A percentile compares a stretch with the other conserved stretches of the same genome.
These are phyloP conservation scores for Cyathus striatus DNA, from an alignment of 768 basidiomycete species.

Conservation along the genomic window DNA sequence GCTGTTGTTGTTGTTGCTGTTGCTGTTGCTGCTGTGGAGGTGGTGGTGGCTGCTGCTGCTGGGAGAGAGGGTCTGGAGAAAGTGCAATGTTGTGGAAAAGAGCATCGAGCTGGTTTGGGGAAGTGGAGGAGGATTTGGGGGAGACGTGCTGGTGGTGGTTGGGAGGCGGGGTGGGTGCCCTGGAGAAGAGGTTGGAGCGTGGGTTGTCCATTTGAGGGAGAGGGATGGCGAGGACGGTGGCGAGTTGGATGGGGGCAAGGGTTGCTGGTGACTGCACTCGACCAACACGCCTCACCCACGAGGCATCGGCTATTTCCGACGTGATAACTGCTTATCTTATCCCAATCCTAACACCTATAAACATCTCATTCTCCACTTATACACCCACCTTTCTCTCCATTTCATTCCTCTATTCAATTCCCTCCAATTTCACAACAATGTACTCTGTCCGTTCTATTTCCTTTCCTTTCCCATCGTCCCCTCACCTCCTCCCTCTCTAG, in stretches of 20 bases:
- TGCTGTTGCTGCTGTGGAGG: conserved; percentile 12
- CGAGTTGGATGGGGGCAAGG: conserved; percentile 15
- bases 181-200: conserved; percentile 46
- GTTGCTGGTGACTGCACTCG: conserved; percentile 2
- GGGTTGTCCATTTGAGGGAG: conserved; percentile 28
- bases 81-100: conserved; percentile 55
- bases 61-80: conserved; percentile 29
- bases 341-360: conserved; percentile 10
- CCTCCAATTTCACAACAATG: conserved; percentile 23
- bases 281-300: conserved; percentile 39
- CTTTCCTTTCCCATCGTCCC: conserved; percentile 2
- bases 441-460: conserved; percentile 30
- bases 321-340: conserved; percentile 5
- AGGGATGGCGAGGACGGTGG: conserved; percentile 5
- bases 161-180: conserved; percentile 46
- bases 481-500: conserved; percentile 14
- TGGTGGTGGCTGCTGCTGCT: conserved; percentile 8
- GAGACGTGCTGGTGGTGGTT: conserved; percentile 24
- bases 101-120: conserved; percentile 61
- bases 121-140: conserved; percentile 36
- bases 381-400: conserved; percentile 6
- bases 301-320: conserved; percentile 34
- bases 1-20: conserved; percentile 19
- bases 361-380: conserved; percentile 5
- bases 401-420: conserved; percentile 6